These are phyloP conservation scores for Pontederia crassipes DNA, from an alignment of 176 grass and related monocot species.

Conservation along the genomic window DNA sequence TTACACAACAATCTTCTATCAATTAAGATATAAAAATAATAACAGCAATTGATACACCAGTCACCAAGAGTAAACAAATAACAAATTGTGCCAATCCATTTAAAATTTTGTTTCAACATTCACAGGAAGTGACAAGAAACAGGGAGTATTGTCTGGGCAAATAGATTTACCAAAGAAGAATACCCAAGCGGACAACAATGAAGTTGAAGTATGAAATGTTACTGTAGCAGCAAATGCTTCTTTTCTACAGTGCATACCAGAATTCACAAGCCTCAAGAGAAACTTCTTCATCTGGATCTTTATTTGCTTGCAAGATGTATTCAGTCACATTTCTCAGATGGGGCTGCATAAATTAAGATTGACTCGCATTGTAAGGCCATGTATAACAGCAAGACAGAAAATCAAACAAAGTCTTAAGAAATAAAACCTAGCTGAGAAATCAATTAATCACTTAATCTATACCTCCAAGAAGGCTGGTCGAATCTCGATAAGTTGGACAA, in stretches of 20 bases:
- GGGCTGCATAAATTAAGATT: slow-evolving; percentile 44
- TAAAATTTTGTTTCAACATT: no score
- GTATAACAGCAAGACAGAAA: not conserved
- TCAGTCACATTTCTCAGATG: slow-evolving; percentile 87
- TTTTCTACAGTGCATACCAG: slow-evolving; percentile 34
- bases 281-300: slow-evolving; percentile 90
- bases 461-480: slow-evolving; percentile 89
- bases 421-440: not conserved
- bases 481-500: slow-evolving; percentile 96
- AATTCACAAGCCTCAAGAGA: slow-evolving; percentile 94
- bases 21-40: no score
- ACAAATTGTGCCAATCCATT: no score
- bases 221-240: no score
- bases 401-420: not conserved
- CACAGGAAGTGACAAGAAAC: no score
- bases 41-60: no score
- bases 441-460: not conserved
- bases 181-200: no score
- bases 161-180: no score
- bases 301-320: slow-evolving; percentile 83
- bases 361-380: not conserved
- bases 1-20: no score
- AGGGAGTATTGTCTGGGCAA: no score
- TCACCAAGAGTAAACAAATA: no score
- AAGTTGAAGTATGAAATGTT: no score